Evolutionary conservation across 225 moss, liverwort and hornwort genomes (phyloP).

Genomic region (Marchantia paleacea): DNA sequence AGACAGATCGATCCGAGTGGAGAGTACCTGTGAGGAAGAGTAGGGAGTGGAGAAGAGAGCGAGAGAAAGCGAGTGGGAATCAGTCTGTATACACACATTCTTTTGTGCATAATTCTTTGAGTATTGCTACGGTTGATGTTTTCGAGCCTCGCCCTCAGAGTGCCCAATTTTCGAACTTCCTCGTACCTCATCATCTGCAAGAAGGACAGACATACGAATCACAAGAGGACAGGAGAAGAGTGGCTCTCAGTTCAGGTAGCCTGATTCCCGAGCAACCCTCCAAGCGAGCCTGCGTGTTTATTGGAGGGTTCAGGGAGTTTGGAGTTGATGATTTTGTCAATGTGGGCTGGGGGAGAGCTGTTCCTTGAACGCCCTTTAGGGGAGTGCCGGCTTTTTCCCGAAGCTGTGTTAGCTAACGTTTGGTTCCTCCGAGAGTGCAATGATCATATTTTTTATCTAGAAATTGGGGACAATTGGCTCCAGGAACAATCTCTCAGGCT

Average conservation of each 20-base stretch:
- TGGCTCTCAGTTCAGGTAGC: slow-evolving; percentile 21
- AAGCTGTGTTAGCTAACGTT: slow-evolving; percentile 9
- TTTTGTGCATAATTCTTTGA: slow-evolving; percentile 19
- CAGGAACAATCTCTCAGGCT: not conserved
- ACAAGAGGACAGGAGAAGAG: slow-evolving; percentile 15
- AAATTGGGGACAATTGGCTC: not conserved
- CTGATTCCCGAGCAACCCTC: slow-evolving; percentile 5
- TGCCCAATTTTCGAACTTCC: slow-evolving; percentile 1
- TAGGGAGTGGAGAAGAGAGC: slow-evolving; percentile 7
- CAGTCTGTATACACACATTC: not conserved
- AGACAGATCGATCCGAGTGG: slow-evolving; percentile 3
- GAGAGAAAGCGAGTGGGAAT: not conserved
- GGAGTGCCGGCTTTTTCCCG: slow-evolving; percentile 4
- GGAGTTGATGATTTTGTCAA: slow-evolving; percentile 23
- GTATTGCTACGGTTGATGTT: slow-evolving; percentile 8
- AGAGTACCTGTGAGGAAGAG: not conserved
- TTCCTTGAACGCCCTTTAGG: not conserved
- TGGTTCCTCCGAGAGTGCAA: slow-evolving; percentile 2
- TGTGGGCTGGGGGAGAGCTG: slow-evolving; percentile 12
- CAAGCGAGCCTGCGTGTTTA: slow-evolving; percentile 1
- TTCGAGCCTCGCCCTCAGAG: slow-evolving; percentile 12
- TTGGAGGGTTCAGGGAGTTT: slow-evolving; percentile 2
- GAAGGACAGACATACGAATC: slow-evolving; percentile 9
- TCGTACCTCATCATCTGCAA: slow-evolving; percentile 14
- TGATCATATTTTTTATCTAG: not conserved